phyloP scores from a whole-genome alignment of 2,329 filamentous ascomycete species.

The Aureobasidium namibiae region DNA sequence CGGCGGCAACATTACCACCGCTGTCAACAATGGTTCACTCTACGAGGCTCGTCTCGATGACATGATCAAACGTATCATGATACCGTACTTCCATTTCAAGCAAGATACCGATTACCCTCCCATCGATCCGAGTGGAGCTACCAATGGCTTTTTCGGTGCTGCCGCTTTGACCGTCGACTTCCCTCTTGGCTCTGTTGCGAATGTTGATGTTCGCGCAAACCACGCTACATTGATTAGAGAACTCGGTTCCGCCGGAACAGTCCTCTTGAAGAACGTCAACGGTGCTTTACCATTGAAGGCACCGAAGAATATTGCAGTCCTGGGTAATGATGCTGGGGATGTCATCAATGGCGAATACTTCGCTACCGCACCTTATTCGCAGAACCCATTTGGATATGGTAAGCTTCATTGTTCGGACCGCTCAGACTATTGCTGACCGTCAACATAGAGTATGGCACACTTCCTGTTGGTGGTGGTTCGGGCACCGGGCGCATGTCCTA shows the following conservation, averaged over 20 bases:
- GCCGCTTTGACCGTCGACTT: conserved; percentile 11
- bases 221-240: conserved; percentile 31
- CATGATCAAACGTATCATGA: conserved; percentile 40
- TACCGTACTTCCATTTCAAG: conserved; percentile 36
- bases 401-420: conserved; percentile 10
- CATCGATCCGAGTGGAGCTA: conserved; percentile 25
- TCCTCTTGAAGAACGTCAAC: conserved; percentile 43
- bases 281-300: conserved; percentile 45
- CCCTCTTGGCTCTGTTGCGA: conserved; percentile 13
- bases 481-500: conserved; percentile 33
- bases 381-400: conserved; percentile 5
- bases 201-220: conserved; percentile 30
- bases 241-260: conserved; percentile 33
- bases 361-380: conserved; percentile 9
- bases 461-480: conserved; percentile 33
- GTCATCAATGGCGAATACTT: conserved; percentile 42
- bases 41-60: conserved; percentile 35
- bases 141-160: conserved; percentile 19
- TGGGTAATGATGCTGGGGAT: conserved; percentile 41
- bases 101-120: conserved; percentile 35
- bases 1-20: conserved; percentile 29
- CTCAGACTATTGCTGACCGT: background rate
- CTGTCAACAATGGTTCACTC: conserved; percentile 34
- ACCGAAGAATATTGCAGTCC: conserved; percentile 40
- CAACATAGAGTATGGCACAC: conserved; percentile 33